A percentile compares a stretch with the other conserved stretches of the same genome.
These are phyloP conservation scores for Paecilomyces niveus DNA, from an alignment of 2,329 filamentous ascomycete species.

Conservation along the genomic window DNA sequence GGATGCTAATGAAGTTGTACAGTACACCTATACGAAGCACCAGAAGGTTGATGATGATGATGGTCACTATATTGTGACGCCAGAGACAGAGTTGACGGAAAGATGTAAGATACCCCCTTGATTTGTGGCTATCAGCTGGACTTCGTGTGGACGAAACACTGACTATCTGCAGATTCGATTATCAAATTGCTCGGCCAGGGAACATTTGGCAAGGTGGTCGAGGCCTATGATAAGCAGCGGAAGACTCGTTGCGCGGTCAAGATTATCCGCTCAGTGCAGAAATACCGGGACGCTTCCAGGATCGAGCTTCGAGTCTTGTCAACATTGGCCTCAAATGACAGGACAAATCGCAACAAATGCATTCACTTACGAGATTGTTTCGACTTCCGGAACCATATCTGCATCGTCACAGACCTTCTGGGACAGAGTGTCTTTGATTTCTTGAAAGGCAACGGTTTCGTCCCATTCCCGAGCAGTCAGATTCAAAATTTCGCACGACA, in stretches of 20 bases:
- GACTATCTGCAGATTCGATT: conserved; percentile 64
- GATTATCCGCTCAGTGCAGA: conserved; percentile 96
- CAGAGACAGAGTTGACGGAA: conserved; percentile 77
- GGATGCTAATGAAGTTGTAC: conserved; percentile 3
- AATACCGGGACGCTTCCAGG: conserved; percentile 90
- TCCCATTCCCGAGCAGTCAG: conserved; percentile 96
- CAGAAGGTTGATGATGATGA: conserved; percentile 91
- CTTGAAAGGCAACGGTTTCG: conserved; percentile 88
- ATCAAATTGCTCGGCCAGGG: conserved; percentile 86
- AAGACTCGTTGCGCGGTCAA: conserved; percentile 88
- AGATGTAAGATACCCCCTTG: conserved; percentile 62
- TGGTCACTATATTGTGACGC: conserved; percentile 90
- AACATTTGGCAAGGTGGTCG: conserved; percentile 96
- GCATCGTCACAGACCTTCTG: conserved; percentile 68
- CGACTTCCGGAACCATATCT: conserved; percentile 95
- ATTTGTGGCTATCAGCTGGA: background rate
- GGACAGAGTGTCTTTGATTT: conserved; percentile 99
- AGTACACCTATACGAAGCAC: conserved; percentile 45
- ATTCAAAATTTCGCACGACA: conserved; percentile 96
- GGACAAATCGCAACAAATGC: conserved; percentile 86
- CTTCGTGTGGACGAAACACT: conserved; percentile 6
- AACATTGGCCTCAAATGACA: conserved; percentile 85
- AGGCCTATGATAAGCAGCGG: conserved; percentile 73
- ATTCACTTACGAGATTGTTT: conserved; percentile 96
- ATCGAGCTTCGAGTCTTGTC: conserved; percentile 92